Evolutionary conservation across 2,329 filamentous ascomycete genomes (phyloP).

Genomic region (Acephala macrosclerotiorum): DNA sequence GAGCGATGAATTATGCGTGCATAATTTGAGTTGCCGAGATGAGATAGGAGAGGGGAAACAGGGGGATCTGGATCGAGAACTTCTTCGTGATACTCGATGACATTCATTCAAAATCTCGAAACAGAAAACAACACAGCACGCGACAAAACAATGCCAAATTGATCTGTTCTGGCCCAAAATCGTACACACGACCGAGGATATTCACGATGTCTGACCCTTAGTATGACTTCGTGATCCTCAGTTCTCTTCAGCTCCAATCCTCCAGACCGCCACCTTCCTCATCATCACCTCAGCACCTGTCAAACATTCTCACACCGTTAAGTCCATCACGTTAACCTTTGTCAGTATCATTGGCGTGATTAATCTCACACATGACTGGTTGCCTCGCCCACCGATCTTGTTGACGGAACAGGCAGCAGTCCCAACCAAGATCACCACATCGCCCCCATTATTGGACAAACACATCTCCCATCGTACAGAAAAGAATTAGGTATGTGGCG

Average conservation of each 20-base stretch:
- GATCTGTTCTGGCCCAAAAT: no score
- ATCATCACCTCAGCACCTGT: neutral
- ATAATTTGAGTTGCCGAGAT: neutral
- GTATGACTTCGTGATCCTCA: neutral
- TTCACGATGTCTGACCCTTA: neutral
- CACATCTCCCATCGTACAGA: no score
- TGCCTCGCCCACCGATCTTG: neutral
- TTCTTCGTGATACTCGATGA: no score
- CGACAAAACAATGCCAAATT: no score
- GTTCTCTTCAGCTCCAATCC: neutral
- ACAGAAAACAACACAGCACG: no score
- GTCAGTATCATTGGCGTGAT: neutral
- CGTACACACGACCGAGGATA: no score
- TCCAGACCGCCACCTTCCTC: neutral
- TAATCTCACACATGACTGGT: neutral
- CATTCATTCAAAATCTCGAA: no score
- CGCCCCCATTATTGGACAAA: no score
- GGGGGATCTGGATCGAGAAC: no score
- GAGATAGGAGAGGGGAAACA: neutral
- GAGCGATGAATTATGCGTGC: neutral
- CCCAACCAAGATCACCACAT: neutral
- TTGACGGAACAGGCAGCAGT: conserved; percentile 6
- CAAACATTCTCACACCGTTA: neutral
- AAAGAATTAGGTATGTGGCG: no score
- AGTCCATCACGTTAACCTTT: neutral